Evolutionary conservation across 1,284 basidiomycete species (phyloP).

Genomic region (Cystobasidiaceae sp.): DNA sequence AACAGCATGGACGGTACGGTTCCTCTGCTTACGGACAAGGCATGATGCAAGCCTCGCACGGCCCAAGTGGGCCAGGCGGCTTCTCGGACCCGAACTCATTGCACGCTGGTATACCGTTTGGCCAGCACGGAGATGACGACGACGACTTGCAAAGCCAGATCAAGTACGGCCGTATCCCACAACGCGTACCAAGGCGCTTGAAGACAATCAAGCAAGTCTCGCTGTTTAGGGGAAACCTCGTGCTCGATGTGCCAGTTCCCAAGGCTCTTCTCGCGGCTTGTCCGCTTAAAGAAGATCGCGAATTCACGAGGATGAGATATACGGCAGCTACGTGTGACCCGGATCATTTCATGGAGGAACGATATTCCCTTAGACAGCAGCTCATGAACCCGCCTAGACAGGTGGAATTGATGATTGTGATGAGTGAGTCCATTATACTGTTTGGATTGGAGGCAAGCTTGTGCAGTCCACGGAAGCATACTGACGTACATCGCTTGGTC

Average conservation of each 20-base stretch:
- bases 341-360: constrained; percentile 71
- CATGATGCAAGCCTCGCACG: constrained; percentile 5
- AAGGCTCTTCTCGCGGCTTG: constrained; percentile 77
- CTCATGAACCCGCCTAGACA: constrained; percentile 77
- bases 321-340: constrained; percentile 58
- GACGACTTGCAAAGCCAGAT: constrained; percentile 47
- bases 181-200: constrained; percentile 74
- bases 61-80: constrained; percentile 12
- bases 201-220: constrained; percentile 76
- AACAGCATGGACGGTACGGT: constrained; percentile 10
- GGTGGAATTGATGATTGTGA: constrained; percentile 70
- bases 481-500: background rate
- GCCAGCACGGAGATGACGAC: background rate
- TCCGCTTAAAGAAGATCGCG: constrained; percentile 66
- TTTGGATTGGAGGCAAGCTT: background rate
- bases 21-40: constrained; percentile 5
- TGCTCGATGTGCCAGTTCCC: constrained; percentile 79
- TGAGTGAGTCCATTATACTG: constrained; percentile 60
- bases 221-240: constrained; percentile 85
- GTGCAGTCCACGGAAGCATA: background rate
- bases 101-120: no score
- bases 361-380: constrained; percentile 79
- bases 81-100: constrained; percentile 14
- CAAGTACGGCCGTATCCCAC: constrained; percentile 74
- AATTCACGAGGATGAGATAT: constrained; percentile 86